Base-by-base conservation (phyloP, 768 basidiomycete species). In the Tricholoma sp. region DNA sequence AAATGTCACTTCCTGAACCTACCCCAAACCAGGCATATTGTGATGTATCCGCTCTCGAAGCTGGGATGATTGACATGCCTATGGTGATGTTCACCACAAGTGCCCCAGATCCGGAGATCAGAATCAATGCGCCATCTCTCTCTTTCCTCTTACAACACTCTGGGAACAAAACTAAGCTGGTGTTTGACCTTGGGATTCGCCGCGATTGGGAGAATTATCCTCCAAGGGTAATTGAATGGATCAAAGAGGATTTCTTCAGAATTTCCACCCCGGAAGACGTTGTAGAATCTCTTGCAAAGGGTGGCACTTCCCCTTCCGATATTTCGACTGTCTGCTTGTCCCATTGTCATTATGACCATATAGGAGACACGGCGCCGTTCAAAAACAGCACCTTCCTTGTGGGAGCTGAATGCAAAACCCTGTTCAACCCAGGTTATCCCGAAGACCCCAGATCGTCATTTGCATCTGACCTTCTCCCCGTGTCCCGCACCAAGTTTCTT, bases 161-260 rank as follows among this genome's bases (percentile, higher is more conserved):
- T 1, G 56, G 59, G 15, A 73, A 65, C 1, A 65, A 68, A 2
- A 63, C 68, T 11, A 75, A 70, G 31, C 62, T 81, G 37, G 57
- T 83, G 0, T 84, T 85, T 58, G 85, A 86, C 57, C 74, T 85
- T 17, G 84, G 84, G 8, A 70, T 80, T 8, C 76, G 81, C 28
- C 72, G 74, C 42, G 78, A 84, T 58, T 69, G 72, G 61, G 69
- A 76, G 18, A 74, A 68, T 4, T 75, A 70, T 52, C 73, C 79
- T 0, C 77, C 77, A 0, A 62, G 54, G 0, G 56, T 67, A 44
- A 67, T 68, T 34, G 57, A 71, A 45, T 60, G 58, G 63, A 64
- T 75, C 50, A 62, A 66, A 39, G 49, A 52, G 24, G 24, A 24
- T 4, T 24, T 24, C 24, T 24, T 24, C 24, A 24, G 2, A 2